Conservation (phyloP, 805 yeast species). For the Pichia deserticola region DNA sequence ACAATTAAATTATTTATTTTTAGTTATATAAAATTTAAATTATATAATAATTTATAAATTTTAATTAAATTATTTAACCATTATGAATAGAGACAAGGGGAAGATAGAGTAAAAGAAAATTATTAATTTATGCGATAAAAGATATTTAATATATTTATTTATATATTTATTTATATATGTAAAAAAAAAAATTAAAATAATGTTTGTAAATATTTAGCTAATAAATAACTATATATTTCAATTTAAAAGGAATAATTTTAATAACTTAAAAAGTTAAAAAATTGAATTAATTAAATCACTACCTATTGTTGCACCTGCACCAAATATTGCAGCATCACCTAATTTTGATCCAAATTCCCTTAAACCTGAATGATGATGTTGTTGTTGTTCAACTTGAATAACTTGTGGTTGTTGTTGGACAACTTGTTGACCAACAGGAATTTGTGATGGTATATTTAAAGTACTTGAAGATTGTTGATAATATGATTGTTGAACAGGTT, state of each 20-base stretch:
- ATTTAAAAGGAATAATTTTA: too few relatives aligned
- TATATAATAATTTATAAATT: neutral
- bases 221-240: too few relatives aligned
- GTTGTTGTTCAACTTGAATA: conserved; percentile 10
- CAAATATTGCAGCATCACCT: conserved; percentile 94
- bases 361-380: conserved; percentile 22
- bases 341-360: conserved; percentile 76
- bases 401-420: neutral
- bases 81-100: too few relatives aligned
- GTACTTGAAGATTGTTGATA: conserved; percentile 14
- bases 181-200: too few relatives aligned
- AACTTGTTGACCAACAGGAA: conserved; percentile 1
- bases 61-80: too few relatives aligned
- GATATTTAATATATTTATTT: too few relatives aligned
- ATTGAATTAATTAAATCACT: conserved; percentile 62
- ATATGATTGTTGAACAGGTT: conserved; percentile 9
- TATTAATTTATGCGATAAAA: too few relatives aligned
- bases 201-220: too few relatives aligned
- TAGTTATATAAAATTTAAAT: neutral
- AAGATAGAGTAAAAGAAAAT: too few relatives aligned
- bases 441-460: neutral
- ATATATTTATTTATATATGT: too few relatives aligned
- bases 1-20: neutral
- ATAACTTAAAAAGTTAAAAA: conserved; percentile 6
- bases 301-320: conserved; percentile 97